A percentile compares a stretch with the other conserved stretches of the same genome.
Evolutionary conservation across 768 basidiomycete species (phyloP).

Genomic region (Leccinum longicurvipes): DNA sequence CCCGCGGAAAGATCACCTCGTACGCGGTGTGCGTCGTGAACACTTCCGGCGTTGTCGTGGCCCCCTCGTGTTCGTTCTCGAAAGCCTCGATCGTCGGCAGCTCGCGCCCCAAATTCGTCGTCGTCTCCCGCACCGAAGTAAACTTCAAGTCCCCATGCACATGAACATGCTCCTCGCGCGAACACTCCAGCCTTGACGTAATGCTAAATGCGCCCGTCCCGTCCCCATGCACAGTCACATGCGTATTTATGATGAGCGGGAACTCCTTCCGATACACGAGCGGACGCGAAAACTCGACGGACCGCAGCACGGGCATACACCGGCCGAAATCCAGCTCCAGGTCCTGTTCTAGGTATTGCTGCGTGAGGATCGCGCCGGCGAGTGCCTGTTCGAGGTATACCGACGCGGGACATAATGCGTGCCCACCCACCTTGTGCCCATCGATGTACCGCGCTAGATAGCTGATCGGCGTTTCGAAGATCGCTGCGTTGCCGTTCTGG

Average conservation of each 20-base stretch:
- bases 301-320: conserved; percentile 36
- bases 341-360: conserved; percentile 31
- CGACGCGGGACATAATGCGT: conserved; percentile 62
- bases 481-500: conserved; percentile 35
- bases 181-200: conserved; percentile 36
- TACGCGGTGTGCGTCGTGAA: conserved; percentile 59
- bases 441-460: conserved; percentile 43
- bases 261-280: conserved; percentile 44
- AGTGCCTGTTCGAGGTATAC: conserved; percentile 58
- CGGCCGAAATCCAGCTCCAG: conserved; percentile 32
- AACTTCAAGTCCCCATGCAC: conserved; percentile 46
- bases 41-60: conserved; percentile 33
- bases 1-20: conserved; percentile 63
- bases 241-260: conserved; percentile 35
- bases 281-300: conserved; percentile 50
- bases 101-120: conserved; percentile 37
- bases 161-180: conserved; percentile 37
- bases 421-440: conserved; percentile 56
- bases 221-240: conserved; percentile 36
- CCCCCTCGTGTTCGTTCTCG: conserved; percentile 13
- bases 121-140: conserved; percentile 29
- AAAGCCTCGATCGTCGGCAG: conserved; percentile 35
- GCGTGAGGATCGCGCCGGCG: conserved; percentile 41
- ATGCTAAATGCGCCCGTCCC: conserved; percentile 44
- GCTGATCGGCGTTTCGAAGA: conserved; percentile 53